These are phyloP conservation scores for Talaromyces ruber DNA, from an alignment of 495 filamentous ascomycete genomes.

Conservation along the genomic window DNA sequence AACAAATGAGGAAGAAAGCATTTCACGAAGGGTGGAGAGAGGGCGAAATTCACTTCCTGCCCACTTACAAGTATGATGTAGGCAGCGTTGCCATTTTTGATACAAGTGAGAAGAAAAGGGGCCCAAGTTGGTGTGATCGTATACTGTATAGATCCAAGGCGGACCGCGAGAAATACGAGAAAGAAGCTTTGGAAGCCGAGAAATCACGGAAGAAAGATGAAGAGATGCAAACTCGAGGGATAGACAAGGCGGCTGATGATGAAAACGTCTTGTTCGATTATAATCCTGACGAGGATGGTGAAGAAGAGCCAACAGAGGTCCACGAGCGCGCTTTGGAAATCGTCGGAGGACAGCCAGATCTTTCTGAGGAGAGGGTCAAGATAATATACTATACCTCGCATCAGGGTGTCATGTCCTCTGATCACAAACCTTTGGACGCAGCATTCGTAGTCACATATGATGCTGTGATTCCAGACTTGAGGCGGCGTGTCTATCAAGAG, in stretches of 20 bases:
- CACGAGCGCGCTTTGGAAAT: constrained; percentile 13
- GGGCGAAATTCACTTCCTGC: constrained; percentile 79
- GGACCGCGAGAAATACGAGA: constrained; percentile 64
- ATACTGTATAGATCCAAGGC: constrained; percentile 75
- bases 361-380: constrained; percentile 48
- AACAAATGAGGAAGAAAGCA: constrained; percentile 63
- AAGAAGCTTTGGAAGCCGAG: constrained; percentile 52
- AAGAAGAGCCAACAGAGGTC: constrained; percentile 49
- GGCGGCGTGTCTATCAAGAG: constrained; percentile 74
- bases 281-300: constrained; percentile 66
- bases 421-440: constrained; percentile 87
- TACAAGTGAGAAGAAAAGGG: constrained; percentile 84
- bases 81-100: constrained; percentile 93
- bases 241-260: constrained; percentile 67
- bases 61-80: constrained; percentile 93
- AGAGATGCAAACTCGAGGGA: constrained; percentile 73
- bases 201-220: constrained; percentile 64
- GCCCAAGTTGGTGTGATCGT: constrained; percentile 97
- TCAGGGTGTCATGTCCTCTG: constrained; percentile 81
- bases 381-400: constrained; percentile 79
- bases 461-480: constrained; percentile 73
- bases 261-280: constrained; percentile 87
- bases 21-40: constrained; percentile 92
- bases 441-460: constrained; percentile 77
- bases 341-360: constrained; percentile 8